Base-by-base conservation (phyloP, 768 basidiomycete genomes). In the Scleroderma bovista region DNA sequence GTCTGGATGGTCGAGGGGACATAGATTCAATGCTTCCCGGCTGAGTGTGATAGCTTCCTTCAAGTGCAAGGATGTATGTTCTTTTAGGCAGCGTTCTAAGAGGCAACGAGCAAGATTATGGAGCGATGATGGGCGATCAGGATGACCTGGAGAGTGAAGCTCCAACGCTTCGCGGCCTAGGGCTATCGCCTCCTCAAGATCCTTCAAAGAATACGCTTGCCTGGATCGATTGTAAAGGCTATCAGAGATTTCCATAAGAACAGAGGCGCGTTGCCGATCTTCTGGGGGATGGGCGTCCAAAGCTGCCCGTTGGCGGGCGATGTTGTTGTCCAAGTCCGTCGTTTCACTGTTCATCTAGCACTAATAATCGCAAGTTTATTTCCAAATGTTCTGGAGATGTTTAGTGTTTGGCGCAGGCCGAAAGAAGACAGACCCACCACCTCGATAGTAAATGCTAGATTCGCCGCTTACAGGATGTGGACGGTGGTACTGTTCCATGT, bases 61-160 rank as follows among this genome's bases (percentile, higher is more conserved):
- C 13, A 36, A 13, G 34, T 5, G 3, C 4, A 12, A 5, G 6
- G 13, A 3, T 5, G 34, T n/a, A 13, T n/a, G 13, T 12, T 36
- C 6, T 36, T 3, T n/a, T 5, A 3, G 12, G 53, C 80, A 81
- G 52, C 60, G 61, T 37, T 64, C 56, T 2, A 70, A 72, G 9
- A 58, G 51, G 41, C 57, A 75, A 69, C 56, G 59, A 31, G 34
- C 34, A 36, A 36, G 13, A 5, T n/a, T 5, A 13, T 15, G 34
- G 34, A 36, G 34, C 6, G n/a, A 13, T 5, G 13, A 3, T 5
- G 34, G n/a, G 5, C 34, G 34, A 36, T 36, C 34, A n/a, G 34
- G 13, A 13, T 36, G 12, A 12, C 12, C 13, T 5, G 13, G 12
- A n/a, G 34, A 13, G 13, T 5, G 12, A n/a, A 36, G 34, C 12